Conservation (phyloP, 352 stramenopile genomes). For the Phytophthora melonis region DNA sequence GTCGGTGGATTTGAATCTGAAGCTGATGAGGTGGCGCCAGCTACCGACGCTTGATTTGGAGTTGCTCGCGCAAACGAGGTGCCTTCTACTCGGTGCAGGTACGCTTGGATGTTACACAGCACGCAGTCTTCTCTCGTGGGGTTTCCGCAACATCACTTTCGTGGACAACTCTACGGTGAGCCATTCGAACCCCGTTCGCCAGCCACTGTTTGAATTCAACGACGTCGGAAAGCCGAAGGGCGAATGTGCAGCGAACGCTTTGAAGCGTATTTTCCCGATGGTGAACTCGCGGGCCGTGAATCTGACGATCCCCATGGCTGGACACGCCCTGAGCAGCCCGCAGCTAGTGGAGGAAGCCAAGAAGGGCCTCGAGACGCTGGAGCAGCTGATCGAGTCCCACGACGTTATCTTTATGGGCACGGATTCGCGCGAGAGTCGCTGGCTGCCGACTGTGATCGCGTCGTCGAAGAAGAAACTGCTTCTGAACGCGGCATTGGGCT, state of each 20-base stretch:
- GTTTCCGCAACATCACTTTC: constrained; percentile 97
- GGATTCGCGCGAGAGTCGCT: constrained; percentile 98
- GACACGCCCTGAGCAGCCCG: constrained; percentile 87
- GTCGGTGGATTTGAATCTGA: constrained; percentile 98
- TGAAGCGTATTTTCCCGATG: constrained; percentile 94
- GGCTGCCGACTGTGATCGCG: constrained; percentile 97
- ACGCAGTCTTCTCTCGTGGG: constrained; percentile 96
- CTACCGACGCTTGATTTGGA: constrained; percentile 95
- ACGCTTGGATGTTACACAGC: constrained; percentile 98
- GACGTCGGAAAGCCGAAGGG: constrained; percentile 97
- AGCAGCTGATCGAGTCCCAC: constrained; percentile 91
- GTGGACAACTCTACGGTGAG: constrained; percentile 98
- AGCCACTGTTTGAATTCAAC: constrained; percentile 96
- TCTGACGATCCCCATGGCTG: constrained; percentile 99
- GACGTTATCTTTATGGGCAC: constrained; percentile 98
- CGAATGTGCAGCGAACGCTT: constrained; percentile 91
- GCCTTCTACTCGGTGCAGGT: constrained; percentile 94
- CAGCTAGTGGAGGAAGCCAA: constrained; percentile 72
- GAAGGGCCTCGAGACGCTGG: constrained; percentile 79
- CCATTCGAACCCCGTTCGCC: constrained; percentile 98
- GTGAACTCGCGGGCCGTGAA: constrained; percentile 89
- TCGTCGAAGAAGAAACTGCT: constrained; percentile 93
- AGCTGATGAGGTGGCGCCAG: constrained; percentile 99
- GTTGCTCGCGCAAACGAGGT: constrained; percentile 91
- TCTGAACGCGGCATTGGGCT: constrained; percentile 85